These are phyloP conservation scores for Vigna reflexopilosa DNA, from an alignment of 306 rosid genomes.

Conservation along the genomic window DNA sequence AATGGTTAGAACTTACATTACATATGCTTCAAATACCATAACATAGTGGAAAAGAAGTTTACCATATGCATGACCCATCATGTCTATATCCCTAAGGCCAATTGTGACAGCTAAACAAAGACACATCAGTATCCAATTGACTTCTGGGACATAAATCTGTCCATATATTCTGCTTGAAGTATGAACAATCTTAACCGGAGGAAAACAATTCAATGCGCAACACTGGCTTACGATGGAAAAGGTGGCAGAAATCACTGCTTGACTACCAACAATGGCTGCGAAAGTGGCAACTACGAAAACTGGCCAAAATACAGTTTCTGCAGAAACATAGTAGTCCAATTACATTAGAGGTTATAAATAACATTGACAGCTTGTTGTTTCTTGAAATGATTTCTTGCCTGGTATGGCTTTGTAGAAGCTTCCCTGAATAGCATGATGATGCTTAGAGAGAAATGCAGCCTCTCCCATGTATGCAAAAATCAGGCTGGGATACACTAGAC, in stretches of 20 bases:
- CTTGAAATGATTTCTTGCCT: slow-evolving; percentile 38
- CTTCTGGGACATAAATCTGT: slow-evolving; percentile 51
- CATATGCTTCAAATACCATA: slow-evolving; percentile 5
- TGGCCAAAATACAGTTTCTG: slow-evolving; percentile 57
- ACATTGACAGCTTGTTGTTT: not conserved
- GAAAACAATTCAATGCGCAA: slow-evolving; percentile 48
- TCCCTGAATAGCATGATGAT: slow-evolving; percentile 60
- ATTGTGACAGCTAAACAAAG: slow-evolving; percentile 52
- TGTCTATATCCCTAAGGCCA: slow-evolving; percentile 50
- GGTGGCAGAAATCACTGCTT: slow-evolving; percentile 52
- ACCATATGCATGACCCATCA: slow-evolving; percentile 57
- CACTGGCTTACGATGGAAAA: slow-evolving; percentile 53
- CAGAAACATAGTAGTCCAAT: slow-evolving; percentile 28
- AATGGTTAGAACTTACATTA: slow-evolving; percentile 36
- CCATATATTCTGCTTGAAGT: slow-evolving; percentile 51
- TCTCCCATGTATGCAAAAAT: slow-evolving; percentile 90
- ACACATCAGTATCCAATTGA: slow-evolving; percentile 52
- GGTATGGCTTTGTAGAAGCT: slow-evolving; percentile 68
- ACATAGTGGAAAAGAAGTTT: slow-evolving; percentile 5
- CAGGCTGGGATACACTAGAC: slow-evolving; percentile 85
- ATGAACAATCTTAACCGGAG: slow-evolving; percentile 49
- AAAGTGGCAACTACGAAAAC: slow-evolving; percentile 50
- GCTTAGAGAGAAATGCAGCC: slow-evolving; percentile 80
- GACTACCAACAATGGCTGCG: slow-evolving; percentile 51
- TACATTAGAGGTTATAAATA: slow-evolving; percentile 18